phyloP scores from a whole-genome alignment of 257 asterid genomes.

The Plantago major region DNA sequence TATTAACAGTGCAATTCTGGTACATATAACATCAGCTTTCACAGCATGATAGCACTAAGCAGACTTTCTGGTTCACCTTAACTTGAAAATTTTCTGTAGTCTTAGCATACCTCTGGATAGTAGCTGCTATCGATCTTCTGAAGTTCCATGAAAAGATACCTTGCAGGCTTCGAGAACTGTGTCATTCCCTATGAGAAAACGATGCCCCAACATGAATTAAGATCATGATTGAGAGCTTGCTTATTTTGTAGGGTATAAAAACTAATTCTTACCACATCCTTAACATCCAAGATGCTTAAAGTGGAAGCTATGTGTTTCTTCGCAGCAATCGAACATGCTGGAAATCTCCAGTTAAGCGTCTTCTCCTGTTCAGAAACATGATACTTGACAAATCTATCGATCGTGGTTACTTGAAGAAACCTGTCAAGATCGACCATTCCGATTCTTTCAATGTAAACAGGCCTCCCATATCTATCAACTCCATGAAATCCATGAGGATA shows the following conservation, averaged over 20 bases:
- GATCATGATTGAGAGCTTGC: neutral
- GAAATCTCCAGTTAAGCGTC: constrained; percentile 57
- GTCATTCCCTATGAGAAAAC: constrained; percentile 49
- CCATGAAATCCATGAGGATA: constrained; percentile 89
- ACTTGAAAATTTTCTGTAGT: neutral
- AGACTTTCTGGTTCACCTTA: too few relatives aligned
- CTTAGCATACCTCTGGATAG: constrained; percentile 55
- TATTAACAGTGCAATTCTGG: neutral
- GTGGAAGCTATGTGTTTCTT: constrained; percentile 73
- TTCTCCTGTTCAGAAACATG: constrained; percentile 69
- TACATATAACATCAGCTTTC: too few relatives aligned
- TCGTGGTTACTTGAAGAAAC: constrained; percentile 47
- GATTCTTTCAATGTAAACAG: constrained; percentile 66
- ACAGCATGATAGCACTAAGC: too few relatives aligned
- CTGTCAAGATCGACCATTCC: constrained; percentile 51
- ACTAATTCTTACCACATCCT: constrained; percentile 45
- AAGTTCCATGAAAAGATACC: constrained; percentile 54
- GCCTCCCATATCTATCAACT: constrained; percentile 69
- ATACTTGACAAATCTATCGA: constrained; percentile 60
- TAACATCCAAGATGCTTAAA: constrained; percentile 70
- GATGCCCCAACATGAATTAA: neutral
- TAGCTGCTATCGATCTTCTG: constrained; percentile 65
- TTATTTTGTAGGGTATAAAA: neutral
- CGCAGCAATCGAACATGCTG: constrained; percentile 71
- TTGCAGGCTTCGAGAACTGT: constrained; percentile 72